These are phyloP conservation scores for Trichoderma polysporum DNA, from an alignment of 2,329 filamentous ascomycete genomes.

Conservation along the genomic window DNA sequence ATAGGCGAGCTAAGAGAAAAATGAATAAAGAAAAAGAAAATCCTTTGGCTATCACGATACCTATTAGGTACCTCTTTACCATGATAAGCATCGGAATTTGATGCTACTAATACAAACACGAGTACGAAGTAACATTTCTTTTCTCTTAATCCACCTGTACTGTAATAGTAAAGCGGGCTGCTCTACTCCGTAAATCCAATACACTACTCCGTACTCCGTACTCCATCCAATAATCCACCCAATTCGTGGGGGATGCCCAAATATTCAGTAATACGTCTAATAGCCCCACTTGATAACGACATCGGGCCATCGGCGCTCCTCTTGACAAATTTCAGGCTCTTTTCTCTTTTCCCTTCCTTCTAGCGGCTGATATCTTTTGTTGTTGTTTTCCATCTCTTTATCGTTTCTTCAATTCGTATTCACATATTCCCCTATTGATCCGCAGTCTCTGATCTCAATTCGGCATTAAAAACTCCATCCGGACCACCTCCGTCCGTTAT, in stretches of 20 bases:
- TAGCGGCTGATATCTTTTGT: neutral
- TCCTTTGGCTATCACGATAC: neutral
- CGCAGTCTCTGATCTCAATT: neutral
- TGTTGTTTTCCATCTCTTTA: neutral
- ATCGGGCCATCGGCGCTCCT: conserved; percentile 23
- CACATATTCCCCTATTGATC: neutral
- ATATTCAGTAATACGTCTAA: neutral
- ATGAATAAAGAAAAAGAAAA: neutral
- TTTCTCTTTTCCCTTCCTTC: conserved; percentile 18
- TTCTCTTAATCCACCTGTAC: neutral
- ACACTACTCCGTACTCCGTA: neutral
- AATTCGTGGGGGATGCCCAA: conserved; percentile 15
- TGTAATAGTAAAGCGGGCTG: neutral
- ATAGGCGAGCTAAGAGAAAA: neutral
- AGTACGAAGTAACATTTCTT: neutral
- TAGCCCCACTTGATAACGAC: conserved; percentile 22
- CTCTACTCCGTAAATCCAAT: neutral
- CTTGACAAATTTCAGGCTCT: neutral
- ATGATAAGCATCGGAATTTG: no score
- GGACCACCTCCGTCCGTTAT: neutral
- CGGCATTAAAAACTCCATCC: neutral
- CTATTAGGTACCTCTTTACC: neutral
- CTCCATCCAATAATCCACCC: conserved; percentile 8
- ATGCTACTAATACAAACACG: neutral
- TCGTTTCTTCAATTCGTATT: neutral